Conservation (phyloP, 2,329 filamentous ascomycete genomes). For the Chaetomiaceae sp. region DNA sequence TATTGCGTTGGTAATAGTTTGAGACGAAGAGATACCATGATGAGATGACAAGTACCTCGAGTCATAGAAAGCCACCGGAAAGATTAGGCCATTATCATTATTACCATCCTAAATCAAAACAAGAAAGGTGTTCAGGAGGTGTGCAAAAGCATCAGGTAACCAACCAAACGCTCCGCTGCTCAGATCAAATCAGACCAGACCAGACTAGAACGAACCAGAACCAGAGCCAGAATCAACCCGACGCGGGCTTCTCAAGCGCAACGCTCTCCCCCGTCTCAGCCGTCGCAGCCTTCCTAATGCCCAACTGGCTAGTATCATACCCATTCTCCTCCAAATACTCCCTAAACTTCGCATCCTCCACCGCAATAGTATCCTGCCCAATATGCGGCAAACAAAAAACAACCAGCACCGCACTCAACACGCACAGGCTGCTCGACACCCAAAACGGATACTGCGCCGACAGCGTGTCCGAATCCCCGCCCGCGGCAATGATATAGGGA, state of each 20-base stretch:
- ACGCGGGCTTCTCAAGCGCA: background rate
- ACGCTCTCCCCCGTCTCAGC: constrained; percentile 21
- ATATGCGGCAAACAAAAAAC: constrained; percentile 70
- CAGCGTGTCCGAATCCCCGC: constrained; percentile 46
- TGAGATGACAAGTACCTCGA: too few species aligned
- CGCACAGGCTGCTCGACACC: constrained; percentile 70
- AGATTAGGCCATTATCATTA: too few species aligned
- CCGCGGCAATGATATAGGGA: constrained; percentile 63
- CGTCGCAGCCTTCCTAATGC: constrained; percentile 36
- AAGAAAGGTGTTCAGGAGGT: too few species aligned
- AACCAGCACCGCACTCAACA: constrained; percentile 65
- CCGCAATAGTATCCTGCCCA: constrained; percentile 76
- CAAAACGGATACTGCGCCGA: constrained; percentile 84
- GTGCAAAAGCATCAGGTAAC: too few species aligned
- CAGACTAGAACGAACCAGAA: too few species aligned
- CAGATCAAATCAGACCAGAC: too few species aligned
- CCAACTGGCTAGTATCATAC: constrained; percentile 63
- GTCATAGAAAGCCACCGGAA: too few species aligned
- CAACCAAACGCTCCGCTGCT: too few species aligned
- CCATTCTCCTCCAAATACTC: constrained; percentile 67
- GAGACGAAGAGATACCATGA: too few species aligned
- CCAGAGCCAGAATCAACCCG: too few species aligned
- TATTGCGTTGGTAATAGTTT: too few species aligned
- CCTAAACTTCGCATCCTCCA: constrained; percentile 72
- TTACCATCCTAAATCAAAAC: too few species aligned